Conservation (phyloP, 176 grass and related monocot species). For the Aegilops bicornis region DNA sequence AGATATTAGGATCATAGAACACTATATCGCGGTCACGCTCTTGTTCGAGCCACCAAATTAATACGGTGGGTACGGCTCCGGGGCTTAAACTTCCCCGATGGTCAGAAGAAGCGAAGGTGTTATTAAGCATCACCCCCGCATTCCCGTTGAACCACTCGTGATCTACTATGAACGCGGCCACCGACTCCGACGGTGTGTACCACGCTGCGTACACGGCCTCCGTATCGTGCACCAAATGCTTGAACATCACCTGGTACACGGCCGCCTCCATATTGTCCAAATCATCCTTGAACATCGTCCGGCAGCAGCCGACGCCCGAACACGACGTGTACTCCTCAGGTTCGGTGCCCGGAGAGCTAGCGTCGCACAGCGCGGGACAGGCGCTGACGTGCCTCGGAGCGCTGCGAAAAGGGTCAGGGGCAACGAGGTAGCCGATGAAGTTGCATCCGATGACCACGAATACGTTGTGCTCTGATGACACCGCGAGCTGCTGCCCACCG, state of each 20-base stretch:
- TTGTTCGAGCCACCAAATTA: too few relatives aligned
- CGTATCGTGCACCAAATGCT: background rate
- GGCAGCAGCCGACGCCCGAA: background rate
- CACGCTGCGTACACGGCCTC: too few relatives aligned
- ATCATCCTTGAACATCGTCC: background rate
- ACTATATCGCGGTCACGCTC: too few relatives aligned
- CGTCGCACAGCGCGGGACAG: background rate
- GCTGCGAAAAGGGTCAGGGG: too few relatives aligned
- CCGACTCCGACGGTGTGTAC: too few relatives aligned
- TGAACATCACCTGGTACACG: background rate
- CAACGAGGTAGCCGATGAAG: background rate
- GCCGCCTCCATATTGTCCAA: background rate
- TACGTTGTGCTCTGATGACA: conserved; percentile 1
- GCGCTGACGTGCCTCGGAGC: background rate
- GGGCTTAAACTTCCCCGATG: too few relatives aligned
- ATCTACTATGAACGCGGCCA: background rate
- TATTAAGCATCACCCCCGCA: background rate
- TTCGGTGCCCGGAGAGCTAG: background rate
- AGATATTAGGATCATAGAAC: too few relatives aligned
- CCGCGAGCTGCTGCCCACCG: background rate
- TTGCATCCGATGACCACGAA: conserved; percentile 21
- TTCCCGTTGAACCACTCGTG: background rate
- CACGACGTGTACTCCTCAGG: background rate
- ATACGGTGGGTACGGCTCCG: too few relatives aligned
- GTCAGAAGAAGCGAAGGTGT: background rate